A percentile compares a stretch with the other conserved stretches of the same genome.
Conservation (phyloP, 345 rosid genomes). For the Rhodamnia argentea region DNA sequence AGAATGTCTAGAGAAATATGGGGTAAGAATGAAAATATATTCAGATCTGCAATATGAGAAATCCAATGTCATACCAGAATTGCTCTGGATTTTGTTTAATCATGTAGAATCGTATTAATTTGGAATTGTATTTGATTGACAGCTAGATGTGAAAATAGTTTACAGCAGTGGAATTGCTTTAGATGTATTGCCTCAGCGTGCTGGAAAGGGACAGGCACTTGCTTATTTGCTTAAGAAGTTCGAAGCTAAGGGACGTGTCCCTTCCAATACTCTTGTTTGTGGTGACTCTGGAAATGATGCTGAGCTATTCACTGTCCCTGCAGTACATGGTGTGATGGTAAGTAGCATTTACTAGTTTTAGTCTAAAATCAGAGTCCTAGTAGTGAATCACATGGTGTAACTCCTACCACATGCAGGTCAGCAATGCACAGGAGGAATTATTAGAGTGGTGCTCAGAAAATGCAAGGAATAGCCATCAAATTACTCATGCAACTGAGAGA, state of each 20-base stretch:
- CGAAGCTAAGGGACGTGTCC: conserved; percentile 30
- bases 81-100: not conserved
- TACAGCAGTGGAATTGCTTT: conserved; percentile 68
- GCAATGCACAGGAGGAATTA: conserved; percentile 78
- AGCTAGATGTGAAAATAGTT: conserved; percentile 75
- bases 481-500: conserved; percentile 57
- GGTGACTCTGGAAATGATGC: conserved; percentile 97
- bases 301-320: conserved; percentile 55
- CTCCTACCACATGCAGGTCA: conserved; percentile 34
- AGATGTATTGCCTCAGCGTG: conserved; percentile 70
- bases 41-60: not conserved
- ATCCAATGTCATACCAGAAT: not conserved
- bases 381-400: not conserved
- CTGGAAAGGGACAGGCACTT: conserved; percentile 89
- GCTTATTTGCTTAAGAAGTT: conserved; percentile 57
- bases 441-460: conserved; percentile 66
- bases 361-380: not conserved
- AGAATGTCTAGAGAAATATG: conserved; percentile 39
- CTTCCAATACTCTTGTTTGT: conserved; percentile 67
- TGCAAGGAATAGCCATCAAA: conserved; percentile 44
- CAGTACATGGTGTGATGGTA: conserved; percentile 82
- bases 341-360: conserved; percentile 8
- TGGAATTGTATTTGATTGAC: not conserved
- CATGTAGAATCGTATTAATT: not conserved
- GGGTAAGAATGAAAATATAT: conserved; percentile 29